phyloP scores from a whole-genome alignment of 345 rosid species.

The Firmiana major region DNA sequence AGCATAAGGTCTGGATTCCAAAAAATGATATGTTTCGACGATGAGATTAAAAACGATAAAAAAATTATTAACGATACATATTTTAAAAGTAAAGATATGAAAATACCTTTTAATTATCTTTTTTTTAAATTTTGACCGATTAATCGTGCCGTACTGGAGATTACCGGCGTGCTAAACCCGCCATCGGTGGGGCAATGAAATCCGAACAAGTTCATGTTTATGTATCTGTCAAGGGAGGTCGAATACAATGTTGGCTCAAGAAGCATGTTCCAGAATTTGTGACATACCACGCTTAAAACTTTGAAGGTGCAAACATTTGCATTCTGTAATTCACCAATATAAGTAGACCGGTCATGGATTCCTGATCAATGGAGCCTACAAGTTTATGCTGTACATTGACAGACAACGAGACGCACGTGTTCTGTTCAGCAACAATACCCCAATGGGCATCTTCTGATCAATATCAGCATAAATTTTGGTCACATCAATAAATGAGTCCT shows the following conservation, averaged over 20 bases:
- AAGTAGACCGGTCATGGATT: background rate
- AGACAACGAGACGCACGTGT: background rate
- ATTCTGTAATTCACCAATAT: background rate
- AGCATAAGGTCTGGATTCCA: background rate
- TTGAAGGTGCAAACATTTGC: background rate
- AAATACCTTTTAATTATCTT: too few species aligned
- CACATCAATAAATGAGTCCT: background rate
- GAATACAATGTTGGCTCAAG: background rate
- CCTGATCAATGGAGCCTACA: conserved; percentile 10
- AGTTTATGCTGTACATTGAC: background rate
- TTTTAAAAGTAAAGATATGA: too few species aligned
- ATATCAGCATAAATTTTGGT: background rate
- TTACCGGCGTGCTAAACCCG: too few species aligned
- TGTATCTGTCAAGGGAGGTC: conserved; percentile 2
- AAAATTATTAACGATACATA: too few species aligned
- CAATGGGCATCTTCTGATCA: background rate
- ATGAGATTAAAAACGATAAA: too few species aligned
- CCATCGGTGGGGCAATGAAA: background rate
- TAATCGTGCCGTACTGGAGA: too few species aligned
- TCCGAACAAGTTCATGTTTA: background rate
- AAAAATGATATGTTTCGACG: too few species aligned
- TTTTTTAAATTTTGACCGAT: too few species aligned
- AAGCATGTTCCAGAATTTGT: background rate
- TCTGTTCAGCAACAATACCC: background rate
- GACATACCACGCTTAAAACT: background rate